Percentiles rank a stretch among this genome's conserved stretches.
Evolutionary conservation across 371 early-diverging fungal genomes (phyloP).

Genomic region (Circinella minor): DNA sequence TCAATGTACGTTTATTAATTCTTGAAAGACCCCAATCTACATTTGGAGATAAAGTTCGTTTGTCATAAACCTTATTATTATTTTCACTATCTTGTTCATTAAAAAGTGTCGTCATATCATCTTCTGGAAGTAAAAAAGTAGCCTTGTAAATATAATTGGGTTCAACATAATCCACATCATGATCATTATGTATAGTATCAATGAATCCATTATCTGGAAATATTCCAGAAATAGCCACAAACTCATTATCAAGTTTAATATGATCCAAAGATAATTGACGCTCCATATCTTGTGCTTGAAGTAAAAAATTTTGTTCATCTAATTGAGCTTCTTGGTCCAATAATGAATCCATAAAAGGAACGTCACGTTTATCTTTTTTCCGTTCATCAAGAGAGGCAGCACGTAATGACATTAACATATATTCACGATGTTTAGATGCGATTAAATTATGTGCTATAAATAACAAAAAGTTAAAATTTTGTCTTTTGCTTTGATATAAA

Average conservation of each 20-base stretch:
- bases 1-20: constrained; percentile 13
- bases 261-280: constrained; percentile 19
- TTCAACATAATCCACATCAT: constrained; percentile 26
- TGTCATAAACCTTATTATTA: background rate
- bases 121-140: constrained; percentile 12
- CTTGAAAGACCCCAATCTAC: constrained; percentile 30
- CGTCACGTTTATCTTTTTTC: constrained; percentile 1
- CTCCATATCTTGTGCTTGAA: constrained; percentile 12
- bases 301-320: constrained; percentile 1
- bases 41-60: constrained; percentile 8
- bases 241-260: constrained; percentile 12
- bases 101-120: background rate
- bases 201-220: constrained; percentile 23
- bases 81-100: too few species aligned
- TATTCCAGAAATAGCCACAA: constrained; percentile 20
- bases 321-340: background rate
- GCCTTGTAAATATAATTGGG: constrained; percentile 23
- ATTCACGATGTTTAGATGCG: constrained; percentile 12
- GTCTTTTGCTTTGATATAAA: too few species aligned
- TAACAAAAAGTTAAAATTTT: background rate
- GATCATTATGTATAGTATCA: constrained; percentile 14
- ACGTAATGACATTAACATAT: constrained; percentile 5
- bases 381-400: background rate
- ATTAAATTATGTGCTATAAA: constrained; percentile 14
- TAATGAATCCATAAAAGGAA: background rate